Evolutionary conservation across 352 stramenopile genomes (phyloP), one percentile per base, ranked within the genome.

Genomic region (Globisporangium carolinianum): DNA sequence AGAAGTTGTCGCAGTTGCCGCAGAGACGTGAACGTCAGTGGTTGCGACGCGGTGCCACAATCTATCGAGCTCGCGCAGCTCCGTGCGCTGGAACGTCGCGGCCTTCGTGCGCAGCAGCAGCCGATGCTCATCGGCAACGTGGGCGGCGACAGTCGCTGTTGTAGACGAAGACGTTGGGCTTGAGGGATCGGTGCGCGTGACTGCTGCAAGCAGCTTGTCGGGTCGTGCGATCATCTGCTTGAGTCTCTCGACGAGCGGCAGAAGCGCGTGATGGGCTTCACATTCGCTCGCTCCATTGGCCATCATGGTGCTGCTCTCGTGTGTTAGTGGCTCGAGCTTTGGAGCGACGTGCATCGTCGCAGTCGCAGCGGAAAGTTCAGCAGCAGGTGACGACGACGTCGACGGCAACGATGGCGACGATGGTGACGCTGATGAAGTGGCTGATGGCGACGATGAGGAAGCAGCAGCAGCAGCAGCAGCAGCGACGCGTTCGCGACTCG

Each of bases 151-250:
- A 41, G 36, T 11, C 54, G 41, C 41, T n/a, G 36, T 53, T 55
- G 14, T 62, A 61, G 38, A 58, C 57, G 24, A 24, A 24, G 24
- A 24, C 24, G 24, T 24, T 24, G 24, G 24, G 1, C 24, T 24
- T 24, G 24, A 24, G 24, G 38, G 58, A 11, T 32, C 36, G 15
- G 60, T 61, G 15, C 24, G 38, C 48, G 73, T 57, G 32, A 91
- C 62, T 18, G 71, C 76, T 1, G 64, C 71, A 18, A 91, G 63
- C 32, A 91, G 69, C 50, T 72, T 71, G 5, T 66, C 53, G 11
- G 76, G 81, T 17, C 72, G 58, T 15, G 75, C 66, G 63, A 87
- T 67, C 63, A 91, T 67, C 18, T 48, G 48, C 46, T 73, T 77
- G 41, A 91, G 53, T 51, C 78, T 62, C 15, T 75, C 65, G 36